Percentiles rank a stretch among this genome's conserved stretches.
Evolutionary conservation across 352 stramenopile species (phyloP).

Genomic region (Pythium coloratum): DNA sequence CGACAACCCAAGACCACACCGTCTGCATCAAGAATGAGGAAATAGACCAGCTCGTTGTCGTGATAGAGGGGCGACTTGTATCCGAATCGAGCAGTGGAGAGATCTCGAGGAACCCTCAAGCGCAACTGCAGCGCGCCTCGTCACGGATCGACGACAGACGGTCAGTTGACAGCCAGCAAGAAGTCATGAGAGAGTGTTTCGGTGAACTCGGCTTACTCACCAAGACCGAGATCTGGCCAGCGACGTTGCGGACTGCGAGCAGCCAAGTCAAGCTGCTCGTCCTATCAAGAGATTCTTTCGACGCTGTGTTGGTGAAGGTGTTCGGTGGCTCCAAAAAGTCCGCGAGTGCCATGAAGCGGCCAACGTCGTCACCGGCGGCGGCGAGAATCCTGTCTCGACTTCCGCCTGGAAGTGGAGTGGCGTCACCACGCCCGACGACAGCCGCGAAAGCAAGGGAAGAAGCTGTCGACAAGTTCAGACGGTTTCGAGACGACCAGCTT

Average conservation of each 20-base stretch:
- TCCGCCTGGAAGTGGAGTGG: neutral
- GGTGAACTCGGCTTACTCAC: constrained; percentile 53
- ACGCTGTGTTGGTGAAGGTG: constrained; percentile 39
- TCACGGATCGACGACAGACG: constrained; percentile 7
- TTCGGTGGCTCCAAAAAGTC: constrained; percentile 40
- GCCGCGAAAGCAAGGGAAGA: constrained; percentile 7
- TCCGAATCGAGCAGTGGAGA: neutral
- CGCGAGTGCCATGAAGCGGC: constrained; percentile 23
- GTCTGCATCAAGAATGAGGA: constrained; percentile 29
- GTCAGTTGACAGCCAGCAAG: constrained; percentile 6
- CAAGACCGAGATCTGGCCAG: constrained; percentile 40
- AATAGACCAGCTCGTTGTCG: constrained; percentile 42
- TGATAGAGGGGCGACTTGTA: constrained; percentile 43
- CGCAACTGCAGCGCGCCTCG: neutral
- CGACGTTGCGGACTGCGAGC: constrained; percentile 29
- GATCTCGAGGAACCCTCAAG: neutral
- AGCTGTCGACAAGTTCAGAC: constrained; percentile 10
- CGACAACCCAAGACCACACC: constrained; percentile 18
- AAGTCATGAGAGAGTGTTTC: constrained; percentile 19
- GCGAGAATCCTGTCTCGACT: constrained; percentile 1
- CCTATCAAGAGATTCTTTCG: constrained; percentile 39
- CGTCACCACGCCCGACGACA: neutral
- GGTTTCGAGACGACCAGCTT: constrained; percentile 4
- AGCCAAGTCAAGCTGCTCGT: constrained; percentile 31
- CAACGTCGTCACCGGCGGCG: constrained; percentile 37